phyloP scores from a whole-genome alignment of 805 yeast species.

The Ogataea siamensis region DNA sequence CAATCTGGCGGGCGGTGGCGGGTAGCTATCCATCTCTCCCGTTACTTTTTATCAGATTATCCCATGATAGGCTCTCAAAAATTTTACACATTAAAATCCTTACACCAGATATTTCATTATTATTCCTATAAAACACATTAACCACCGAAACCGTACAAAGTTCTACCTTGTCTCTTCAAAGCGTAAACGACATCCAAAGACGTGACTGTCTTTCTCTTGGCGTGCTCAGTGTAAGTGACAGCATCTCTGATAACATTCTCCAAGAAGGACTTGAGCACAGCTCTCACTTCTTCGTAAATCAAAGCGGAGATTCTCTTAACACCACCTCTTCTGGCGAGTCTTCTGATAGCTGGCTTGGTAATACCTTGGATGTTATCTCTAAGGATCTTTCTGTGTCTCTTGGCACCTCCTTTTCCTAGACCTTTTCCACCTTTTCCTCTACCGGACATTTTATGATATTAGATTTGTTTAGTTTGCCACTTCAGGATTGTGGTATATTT shows the following conservation, averaged over 20 bases:
- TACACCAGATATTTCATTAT: constrained; percentile 14
- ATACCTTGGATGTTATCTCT: constrained; percentile 99
- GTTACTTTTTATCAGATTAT: too few relatives aligned
- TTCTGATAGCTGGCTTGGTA: constrained; percentile 99
- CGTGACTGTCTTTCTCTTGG: constrained; percentile 99
- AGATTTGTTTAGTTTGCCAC: constrained; percentile 5
- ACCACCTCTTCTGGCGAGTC: constrained; percentile 99
- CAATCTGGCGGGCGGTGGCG: background rate
- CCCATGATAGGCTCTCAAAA: too few relatives aligned
- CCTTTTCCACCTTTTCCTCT: constrained; percentile 99
- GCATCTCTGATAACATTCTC: constrained; percentile 98
- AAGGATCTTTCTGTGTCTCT: constrained; percentile 99
- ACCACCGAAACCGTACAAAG: constrained; percentile 99
- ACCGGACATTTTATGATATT: constrained; percentile 72
- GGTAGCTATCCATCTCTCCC: too few relatives aligned
- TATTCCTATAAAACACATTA: constrained; percentile 35
- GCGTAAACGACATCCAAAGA: constrained; percentile 98
- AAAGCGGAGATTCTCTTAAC: constrained; percentile 99
- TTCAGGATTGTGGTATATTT: constrained; percentile 5
- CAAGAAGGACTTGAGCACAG: constrained; percentile 91
- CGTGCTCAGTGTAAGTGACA: constrained; percentile 99
- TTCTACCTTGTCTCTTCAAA: constrained; percentile 99
- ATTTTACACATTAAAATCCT: constrained; percentile 4
- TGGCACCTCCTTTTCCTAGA: constrained; percentile 99
- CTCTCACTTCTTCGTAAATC: constrained; percentile 98